Conservation (phyloP, 2,329 filamentous ascomycete genomes). For the Colletotrichum kahawae region DNA sequence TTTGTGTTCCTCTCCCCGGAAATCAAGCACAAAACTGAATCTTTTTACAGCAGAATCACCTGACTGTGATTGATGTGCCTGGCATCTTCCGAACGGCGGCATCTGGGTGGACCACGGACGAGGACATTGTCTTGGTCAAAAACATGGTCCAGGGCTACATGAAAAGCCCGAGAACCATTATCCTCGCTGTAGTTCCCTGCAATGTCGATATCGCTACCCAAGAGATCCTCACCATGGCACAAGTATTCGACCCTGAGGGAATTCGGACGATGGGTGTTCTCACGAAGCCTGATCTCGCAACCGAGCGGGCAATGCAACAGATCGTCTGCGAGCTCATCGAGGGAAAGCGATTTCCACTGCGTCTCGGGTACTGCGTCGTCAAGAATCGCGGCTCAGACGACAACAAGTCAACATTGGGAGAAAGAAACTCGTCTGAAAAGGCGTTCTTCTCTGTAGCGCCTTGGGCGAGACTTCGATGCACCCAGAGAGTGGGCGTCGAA, state of each 20-base stretch:
- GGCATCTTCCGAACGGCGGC: constrained; percentile 50
- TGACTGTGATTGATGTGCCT: constrained; percentile 60
- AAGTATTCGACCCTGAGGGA: constrained; percentile 42
- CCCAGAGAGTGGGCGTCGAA: background rate
- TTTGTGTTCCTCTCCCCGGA: constrained; percentile 16
- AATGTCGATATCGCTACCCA: constrained; percentile 47
- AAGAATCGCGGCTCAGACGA: constrained; percentile 47
- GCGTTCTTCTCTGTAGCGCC: constrained; percentile 40
- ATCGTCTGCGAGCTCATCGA: constrained; percentile 45
- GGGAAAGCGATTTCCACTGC: constrained; percentile 44
- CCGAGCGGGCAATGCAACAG: constrained; percentile 41
- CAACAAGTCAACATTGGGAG: constrained; percentile 28
- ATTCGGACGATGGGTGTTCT: constrained; percentile 52
- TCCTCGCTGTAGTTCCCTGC: constrained; percentile 49
- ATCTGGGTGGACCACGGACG: constrained; percentile 45
- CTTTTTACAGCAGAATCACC: constrained; percentile 41
- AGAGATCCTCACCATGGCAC: constrained; percentile 41
- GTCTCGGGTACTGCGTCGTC: constrained; percentile 54
- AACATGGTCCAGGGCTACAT: constrained; percentile 55
- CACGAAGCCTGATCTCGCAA: constrained; percentile 65
- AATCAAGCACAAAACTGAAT: background rate
- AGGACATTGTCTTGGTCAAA: constrained; percentile 49
- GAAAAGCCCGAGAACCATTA: constrained; percentile 50
- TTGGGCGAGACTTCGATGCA: constrained; percentile 35
- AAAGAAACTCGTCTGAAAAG: constrained; percentile 37